phyloP scores from a whole-genome alignment of 208 protist species.

The Leishmania lainsoni region DNA sequence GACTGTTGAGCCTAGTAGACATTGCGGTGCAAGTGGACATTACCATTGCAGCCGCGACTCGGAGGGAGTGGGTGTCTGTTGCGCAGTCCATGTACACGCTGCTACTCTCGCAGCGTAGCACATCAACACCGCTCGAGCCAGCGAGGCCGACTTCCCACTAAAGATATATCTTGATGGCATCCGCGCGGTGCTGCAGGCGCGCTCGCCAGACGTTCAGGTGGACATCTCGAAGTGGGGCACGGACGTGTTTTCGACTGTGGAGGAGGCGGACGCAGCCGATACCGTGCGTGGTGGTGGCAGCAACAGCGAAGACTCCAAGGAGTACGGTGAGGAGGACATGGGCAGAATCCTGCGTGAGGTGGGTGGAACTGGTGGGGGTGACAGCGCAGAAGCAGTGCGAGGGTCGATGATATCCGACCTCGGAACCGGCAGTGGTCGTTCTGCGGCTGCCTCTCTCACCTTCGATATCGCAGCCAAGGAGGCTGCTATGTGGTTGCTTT shows the following conservation, averaged over 20 bases:
- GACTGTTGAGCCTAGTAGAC: slow-evolving; percentile 22
- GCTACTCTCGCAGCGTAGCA: slow-evolving; percentile 1
- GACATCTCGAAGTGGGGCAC: slow-evolving; percentile 11
- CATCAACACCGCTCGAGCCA: not conserved
- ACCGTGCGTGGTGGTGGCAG: slow-evolving; percentile 20
- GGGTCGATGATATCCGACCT: not conserved
- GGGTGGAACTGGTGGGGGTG: not conserved
- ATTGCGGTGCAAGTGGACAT: slow-evolving; percentile 44
- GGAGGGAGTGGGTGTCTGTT: slow-evolving; percentile 37
- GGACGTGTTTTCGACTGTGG: slow-evolving; percentile 10
- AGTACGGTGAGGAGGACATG: slow-evolving; percentile 15
- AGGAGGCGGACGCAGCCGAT: slow-evolving; percentile 5
- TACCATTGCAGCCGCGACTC: slow-evolving; percentile 31
- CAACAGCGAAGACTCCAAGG: slow-evolving; percentile 23
- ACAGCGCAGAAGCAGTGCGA: not conserved
- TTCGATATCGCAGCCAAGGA: slow-evolving; percentile 58
- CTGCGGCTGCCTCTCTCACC: slow-evolving; percentile 1
- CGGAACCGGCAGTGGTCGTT: not conserved
- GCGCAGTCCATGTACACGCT: slow-evolving; percentile 25
- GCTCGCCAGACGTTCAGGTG: slow-evolving; percentile 25
- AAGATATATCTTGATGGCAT: slow-evolving; percentile 13
- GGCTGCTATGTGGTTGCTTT: slow-evolving; percentile 43
- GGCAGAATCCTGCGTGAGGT: slow-evolving; percentile 21
- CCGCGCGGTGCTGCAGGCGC: slow-evolving; percentile 18
- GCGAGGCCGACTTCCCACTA: not conserved